Base-by-base conservation (phyloP, 2,329 filamentous ascomycete species). In the Ilyonectria destructans region DNA sequence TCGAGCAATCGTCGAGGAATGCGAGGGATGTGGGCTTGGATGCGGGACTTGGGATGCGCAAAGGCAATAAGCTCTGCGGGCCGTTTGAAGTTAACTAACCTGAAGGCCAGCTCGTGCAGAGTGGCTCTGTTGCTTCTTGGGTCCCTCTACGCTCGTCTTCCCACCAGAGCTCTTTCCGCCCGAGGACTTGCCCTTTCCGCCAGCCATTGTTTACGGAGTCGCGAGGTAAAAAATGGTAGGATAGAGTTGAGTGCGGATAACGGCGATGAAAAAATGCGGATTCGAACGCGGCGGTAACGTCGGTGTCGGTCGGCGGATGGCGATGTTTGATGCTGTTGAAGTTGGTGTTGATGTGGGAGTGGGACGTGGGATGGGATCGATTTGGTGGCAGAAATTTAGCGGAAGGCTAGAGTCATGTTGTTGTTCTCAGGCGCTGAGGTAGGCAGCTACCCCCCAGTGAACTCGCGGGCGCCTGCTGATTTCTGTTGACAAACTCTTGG, bases 61-160 rank as follows among this genome's bases (percentile, higher is more conserved):
- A 73, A 77, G 55, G 64, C 68, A 67, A 33, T 46, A 56, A 56
- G 58, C 58, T 62, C 26, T 31, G 37, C 31, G 49, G 35, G 66
- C 67, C 65, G 67, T 59, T 71, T 62, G 13, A 69, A 60, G 43
- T 35, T 23, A 57, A 75, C 93, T 88, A 88, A 98, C 95, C 92
- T 98, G 95, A 76, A 98, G 89, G 81, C 95, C 95, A 82, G 95
- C 95, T 84, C 96, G 95, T 80, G 94, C 94, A 78, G 95, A 97
- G 87, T 97, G 95, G 86, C 96, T 97, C 86, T 97, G 93, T 80
- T 93, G 92, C 87, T 97, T 97, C 86, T 93, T 93, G 81, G 91
- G 85, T 62, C 88, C 89, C 74, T 91, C 91, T 78, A 79, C 85
- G 69, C 85, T 85, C 57, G 86, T 88, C 88, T 96, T 96, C 77